Conservation (phyloP, 805 yeast genomes). For the Deakozyma indianensis region DNA sequence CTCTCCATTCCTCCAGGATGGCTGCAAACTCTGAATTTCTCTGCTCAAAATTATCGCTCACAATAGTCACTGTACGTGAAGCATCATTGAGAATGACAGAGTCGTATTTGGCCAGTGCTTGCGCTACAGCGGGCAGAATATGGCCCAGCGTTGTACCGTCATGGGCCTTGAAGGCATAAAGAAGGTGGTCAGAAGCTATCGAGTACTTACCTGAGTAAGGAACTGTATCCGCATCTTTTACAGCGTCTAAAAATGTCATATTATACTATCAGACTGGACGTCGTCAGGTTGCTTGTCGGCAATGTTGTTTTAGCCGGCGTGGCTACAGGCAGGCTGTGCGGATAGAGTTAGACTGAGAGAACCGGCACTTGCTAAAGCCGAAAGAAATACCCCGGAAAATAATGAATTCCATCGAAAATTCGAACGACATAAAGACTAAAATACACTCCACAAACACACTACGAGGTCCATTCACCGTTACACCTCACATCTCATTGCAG, state of each 20-base stretch:
- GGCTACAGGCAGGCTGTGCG: too few relatives aligned
- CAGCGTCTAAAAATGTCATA: background rate
- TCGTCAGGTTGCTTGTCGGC: too few relatives aligned
- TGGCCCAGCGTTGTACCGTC: constrained; percentile 17
- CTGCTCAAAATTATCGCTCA: constrained; percentile 3
- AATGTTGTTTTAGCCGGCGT: too few relatives aligned
- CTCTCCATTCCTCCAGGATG: constrained; percentile 14
- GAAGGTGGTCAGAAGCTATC: background rate
- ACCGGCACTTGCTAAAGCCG: too few relatives aligned
- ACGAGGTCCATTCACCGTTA: too few relatives aligned
- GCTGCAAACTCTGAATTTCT: constrained; percentile 5
- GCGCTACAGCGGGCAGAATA: constrained; percentile 7
- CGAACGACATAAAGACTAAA: too few relatives aligned
- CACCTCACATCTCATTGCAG: too few relatives aligned
- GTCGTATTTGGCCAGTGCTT: constrained; percentile 1
- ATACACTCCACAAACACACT: too few relatives aligned
- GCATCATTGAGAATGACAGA: constrained; percentile 5
- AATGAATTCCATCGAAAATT: too few relatives aligned
- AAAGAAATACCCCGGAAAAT: too few relatives aligned
- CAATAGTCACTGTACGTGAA: constrained; percentile 2
- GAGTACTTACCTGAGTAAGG: background rate
- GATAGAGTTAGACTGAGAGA: too few relatives aligned
- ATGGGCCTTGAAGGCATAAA: constrained; percentile 18
- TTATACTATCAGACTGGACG: too few relatives aligned
- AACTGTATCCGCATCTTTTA: background rate